Evolutionary conservation across 2,329 filamentous ascomycete species (phyloP).

Genomic region (Colletotrichum theobromicola): DNA sequence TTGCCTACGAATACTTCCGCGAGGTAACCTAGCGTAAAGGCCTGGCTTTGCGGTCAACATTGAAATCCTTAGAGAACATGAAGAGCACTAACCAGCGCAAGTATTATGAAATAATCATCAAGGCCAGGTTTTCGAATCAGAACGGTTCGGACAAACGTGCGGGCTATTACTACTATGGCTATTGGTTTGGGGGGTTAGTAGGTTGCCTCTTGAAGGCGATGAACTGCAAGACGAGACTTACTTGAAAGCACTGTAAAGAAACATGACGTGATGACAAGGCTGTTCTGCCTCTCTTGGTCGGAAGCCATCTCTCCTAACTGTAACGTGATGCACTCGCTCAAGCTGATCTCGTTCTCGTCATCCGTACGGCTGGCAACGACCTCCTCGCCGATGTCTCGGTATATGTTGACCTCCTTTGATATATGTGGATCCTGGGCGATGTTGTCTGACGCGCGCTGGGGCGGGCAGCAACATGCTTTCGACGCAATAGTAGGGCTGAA

Average conservation of each 20-base stretch:
- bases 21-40: slow-evolving; percentile 20
- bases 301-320: slow-evolving; percentile 13
- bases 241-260: slow-evolving; percentile 23
- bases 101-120: slow-evolving; percentile 25
- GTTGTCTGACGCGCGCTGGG: not conserved
- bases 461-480: not conserved
- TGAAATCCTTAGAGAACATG: not conserved
- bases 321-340: not conserved
- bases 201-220: not conserved
- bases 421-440: not conserved
- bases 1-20: slow-evolving; percentile 23
- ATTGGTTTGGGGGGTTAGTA: not conserved
- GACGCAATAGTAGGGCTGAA: not conserved
- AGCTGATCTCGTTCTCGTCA: not conserved
- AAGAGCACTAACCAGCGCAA: slow-evolving; percentile 14
- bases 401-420: not conserved
- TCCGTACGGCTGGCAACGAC: not conserved
- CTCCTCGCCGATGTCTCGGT: not conserved
- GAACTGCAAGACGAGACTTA: not conserved
- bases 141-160: slow-evolving; percentile 17
- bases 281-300: slow-evolving; percentile 25
- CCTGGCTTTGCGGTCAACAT: not conserved
- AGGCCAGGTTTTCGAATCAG: slow-evolving; percentile 24
- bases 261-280: slow-evolving; percentile 20
- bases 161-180: slow-evolving; percentile 22